Evolutionary conservation across 805 yeast species (phyloP).

Genomic region (Ogataea nonfermentans): DNA sequence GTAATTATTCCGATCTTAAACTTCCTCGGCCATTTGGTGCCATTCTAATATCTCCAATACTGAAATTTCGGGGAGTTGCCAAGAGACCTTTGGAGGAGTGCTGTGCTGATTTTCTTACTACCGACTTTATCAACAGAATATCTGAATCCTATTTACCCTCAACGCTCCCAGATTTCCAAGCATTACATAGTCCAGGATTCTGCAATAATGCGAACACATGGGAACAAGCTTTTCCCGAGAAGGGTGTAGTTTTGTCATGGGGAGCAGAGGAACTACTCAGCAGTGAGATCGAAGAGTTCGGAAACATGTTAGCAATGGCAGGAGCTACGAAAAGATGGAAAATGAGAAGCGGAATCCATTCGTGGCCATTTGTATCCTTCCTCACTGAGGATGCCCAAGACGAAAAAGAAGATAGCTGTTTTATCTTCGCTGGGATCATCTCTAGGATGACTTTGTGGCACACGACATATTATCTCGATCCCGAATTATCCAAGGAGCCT

Average conservation of each 20-base stretch:
- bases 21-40: conserved; percentile 25
- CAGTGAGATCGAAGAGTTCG: conserved; percentile 38
- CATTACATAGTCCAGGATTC: conserved; percentile 34
- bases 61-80: conserved; percentile 18
- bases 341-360: conserved; percentile 39
- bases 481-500: conserved; percentile 27
- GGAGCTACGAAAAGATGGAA: conserved; percentile 36
- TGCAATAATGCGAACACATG: conserved; percentile 36
- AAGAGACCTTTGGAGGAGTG: conserved; percentile 12
- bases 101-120: conserved; percentile 20
- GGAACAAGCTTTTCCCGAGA: conserved; percentile 40
- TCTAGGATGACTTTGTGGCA: conserved; percentile 46
- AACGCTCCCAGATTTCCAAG: conserved; percentile 18
- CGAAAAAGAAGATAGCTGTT: conserved; percentile 43
- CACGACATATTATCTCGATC: conserved; percentile 30
- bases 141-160: conserved; percentile 17
- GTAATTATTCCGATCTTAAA: not conserved
- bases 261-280: conserved; percentile 44
- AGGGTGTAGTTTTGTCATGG: conserved; percentile 41
- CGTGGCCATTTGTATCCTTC: conserved; percentile 47
- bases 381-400: conserved; percentile 41
- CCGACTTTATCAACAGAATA: conserved; percentile 18
- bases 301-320: conserved; percentile 23
- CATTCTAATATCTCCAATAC: conserved; percentile 29
- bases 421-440: conserved; percentile 37